These are phyloP conservation scores for Aspergillus alliaceus DNA, from an alignment of 2,329 filamentous ascomycete genomes.

Conservation along the genomic window DNA sequence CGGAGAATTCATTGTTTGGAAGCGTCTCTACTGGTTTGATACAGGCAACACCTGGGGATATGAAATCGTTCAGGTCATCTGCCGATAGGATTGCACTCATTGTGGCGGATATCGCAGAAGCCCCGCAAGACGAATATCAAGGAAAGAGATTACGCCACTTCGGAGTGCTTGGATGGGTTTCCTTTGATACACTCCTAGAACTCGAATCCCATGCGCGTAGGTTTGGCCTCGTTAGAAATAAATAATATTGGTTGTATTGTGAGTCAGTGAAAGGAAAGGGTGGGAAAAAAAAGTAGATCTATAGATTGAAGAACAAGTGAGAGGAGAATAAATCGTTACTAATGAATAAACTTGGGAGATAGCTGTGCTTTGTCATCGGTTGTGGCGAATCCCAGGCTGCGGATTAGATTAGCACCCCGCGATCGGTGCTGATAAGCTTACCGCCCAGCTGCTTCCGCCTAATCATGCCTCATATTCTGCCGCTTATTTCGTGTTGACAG, in stretches of 20 bases:
- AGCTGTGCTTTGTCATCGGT: conserved; percentile 32
- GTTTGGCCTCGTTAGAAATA: background rate
- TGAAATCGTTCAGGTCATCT: conserved; percentile 98
- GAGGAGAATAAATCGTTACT: conserved; percentile 10
- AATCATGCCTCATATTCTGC: conserved; percentile 6
- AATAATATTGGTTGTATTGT: background rate
- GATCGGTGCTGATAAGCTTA: conserved; percentile 31
- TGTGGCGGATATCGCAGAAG: conserved; percentile 28
- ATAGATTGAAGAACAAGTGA: background rate
- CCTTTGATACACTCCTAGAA: background rate
- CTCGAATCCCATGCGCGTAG: background rate
- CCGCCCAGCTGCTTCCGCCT: conserved; percentile 17
- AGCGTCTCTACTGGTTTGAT: conserved; percentile 97
- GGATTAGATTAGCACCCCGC: conserved; percentile 12
- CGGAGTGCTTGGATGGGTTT: background rate
- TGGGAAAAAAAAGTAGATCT: background rate
- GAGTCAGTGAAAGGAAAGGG: background rate
- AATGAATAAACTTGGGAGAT: conserved; percentile 12
- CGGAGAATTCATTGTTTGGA: conserved; percentile 59
- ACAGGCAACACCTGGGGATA: conserved; percentile 93
- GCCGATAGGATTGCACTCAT: conserved; percentile 98
- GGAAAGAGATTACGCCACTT: conserved; percentile 6
- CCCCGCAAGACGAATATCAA: conserved; percentile 11
- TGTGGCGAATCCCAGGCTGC: conserved; percentile 22
- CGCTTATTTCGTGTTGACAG: background rate